phyloP scores from a whole-genome alignment of 2,329 filamentous ascomycete genomes.

The Torrubiellomyces zombiae region DNA sequence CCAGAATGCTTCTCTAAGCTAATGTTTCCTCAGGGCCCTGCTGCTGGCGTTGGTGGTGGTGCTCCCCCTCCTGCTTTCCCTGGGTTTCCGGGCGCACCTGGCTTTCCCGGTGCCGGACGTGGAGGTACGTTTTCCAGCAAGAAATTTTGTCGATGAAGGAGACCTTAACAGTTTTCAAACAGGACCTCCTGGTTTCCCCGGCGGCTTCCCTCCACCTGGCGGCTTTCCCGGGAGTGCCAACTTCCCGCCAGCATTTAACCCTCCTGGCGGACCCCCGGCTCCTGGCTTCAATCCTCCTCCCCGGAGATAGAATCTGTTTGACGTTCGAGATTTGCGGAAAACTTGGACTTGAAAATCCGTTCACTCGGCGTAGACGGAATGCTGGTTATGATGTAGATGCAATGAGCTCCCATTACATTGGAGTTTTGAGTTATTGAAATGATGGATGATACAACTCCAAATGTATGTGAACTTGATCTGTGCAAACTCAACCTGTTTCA shows the following conservation, averaged over 20 bases:
- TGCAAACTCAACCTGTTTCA: no score
- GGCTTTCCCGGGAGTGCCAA: slow-evolving; percentile 18
- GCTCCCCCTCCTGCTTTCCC: slow-evolving; percentile 45
- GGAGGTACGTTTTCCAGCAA: slow-evolving; percentile 29
- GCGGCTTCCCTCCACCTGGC: slow-evolving; percentile 28
- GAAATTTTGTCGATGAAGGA: slow-evolving; percentile 2
- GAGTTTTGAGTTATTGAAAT: no score
- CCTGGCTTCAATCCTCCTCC: slow-evolving; percentile 65
- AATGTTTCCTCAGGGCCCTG: slow-evolving; percentile 48
- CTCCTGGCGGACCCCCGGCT: slow-evolving; percentile 18
- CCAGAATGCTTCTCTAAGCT: slow-evolving; percentile 37
- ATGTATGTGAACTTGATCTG: no score
- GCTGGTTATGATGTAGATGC: slow-evolving; percentile 3
- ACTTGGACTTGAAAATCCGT: slow-evolving; percentile 8
- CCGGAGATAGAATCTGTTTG: slow-evolving; percentile 28
- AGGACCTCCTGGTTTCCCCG: slow-evolving; percentile 33
- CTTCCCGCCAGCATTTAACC: slow-evolving; percentile 8
- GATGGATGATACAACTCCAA: no score
- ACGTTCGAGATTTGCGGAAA: no score
- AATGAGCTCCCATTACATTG: neutral
- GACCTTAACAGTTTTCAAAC: slow-evolving; percentile 19
- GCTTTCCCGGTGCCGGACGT: slow-evolving; percentile 29
- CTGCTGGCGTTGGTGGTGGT: slow-evolving; percentile 67
- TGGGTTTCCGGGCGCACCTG: slow-evolving; percentile 32
- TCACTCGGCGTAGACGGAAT: slow-evolving; percentile 4